Base-by-base conservation (phyloP, 352 stramenopile species). In the Blastocystis sp. region DNA sequence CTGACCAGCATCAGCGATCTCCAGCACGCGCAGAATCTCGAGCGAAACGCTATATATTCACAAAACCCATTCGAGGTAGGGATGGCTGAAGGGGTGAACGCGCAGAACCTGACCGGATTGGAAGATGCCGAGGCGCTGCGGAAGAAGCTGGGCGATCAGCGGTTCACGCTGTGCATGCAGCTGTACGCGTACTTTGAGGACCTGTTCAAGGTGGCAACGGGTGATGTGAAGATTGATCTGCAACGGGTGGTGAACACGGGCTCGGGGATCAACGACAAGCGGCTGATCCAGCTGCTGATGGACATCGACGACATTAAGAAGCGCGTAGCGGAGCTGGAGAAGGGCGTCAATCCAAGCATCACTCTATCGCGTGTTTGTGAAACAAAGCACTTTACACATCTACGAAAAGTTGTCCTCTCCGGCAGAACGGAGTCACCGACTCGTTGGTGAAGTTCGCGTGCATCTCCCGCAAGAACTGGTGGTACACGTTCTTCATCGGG, bases 171-270 rank as follows among this genome's bases (percentile, higher is more conserved):
- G 10, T 81, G 71, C 34, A 64, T 81, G 45, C 71, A 81, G 56
- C 41, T 81, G 71, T 81, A 81, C 23, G 48, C 38, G 2, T 64
- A 62, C 21, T 81, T 81, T 38, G 45, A 81, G 52, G 71, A 81
- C 71, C 23, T 62, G 28, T 81, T 81, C 56, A 62, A 41, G 56
- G 21, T 81, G 17, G 71, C 71, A n/a, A 45, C 71, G 4, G 71
- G 71, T 0, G 71, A 81, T 64, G 9, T 64, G 53, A 53, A 81
- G n/a, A 14, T 81, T 14, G 45, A 81, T 38, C 10, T 38, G 28
- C 71, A 81, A 23, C 38, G 28, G 9, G 71, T 81, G 48, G 48
- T 81, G 11, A 81, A 81, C 28, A 43, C 71, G 11, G 71, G 71
- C 38, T 66, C 64, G 1, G 71, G 66, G 14, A 66, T 81, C 52